phyloP scores from a whole-genome alignment of 495 filamentous ascomycete genomes.

The Neurospora sp. region DNA sequence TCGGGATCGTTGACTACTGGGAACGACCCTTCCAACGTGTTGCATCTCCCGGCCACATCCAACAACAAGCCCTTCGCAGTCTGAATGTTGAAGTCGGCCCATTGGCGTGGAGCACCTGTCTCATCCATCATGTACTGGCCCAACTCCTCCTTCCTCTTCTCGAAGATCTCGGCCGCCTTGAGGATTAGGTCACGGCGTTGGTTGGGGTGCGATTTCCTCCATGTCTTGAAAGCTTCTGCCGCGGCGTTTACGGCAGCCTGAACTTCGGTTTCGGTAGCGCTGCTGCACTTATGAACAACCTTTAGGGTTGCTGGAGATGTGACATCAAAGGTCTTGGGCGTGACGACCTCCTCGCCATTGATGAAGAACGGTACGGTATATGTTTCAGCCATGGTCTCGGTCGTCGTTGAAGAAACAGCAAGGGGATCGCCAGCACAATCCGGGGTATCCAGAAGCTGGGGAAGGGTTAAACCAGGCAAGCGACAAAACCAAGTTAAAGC shows the following conservation, averaged over 20 bases:
- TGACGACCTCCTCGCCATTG: conserved; percentile 54
- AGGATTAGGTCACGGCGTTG: conserved; percentile 61
- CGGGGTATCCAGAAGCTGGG: not conserved
- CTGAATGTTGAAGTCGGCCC: conserved; percentile 54
- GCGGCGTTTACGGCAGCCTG: conserved; percentile 53
- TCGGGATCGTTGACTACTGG: conserved; percentile 46
- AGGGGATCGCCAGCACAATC: not conserved
- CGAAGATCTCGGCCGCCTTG: conserved; percentile 59
- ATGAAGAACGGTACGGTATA: conserved; percentile 59
- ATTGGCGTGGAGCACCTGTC: conserved; percentile 47
- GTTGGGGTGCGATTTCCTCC: conserved; percentile 52
- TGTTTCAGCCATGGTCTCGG: conserved; percentile 8
- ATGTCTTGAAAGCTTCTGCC: conserved; percentile 56
- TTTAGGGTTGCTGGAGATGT: conserved; percentile 52
- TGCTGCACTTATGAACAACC: conserved; percentile 48
- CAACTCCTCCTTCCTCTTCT: conserved; percentile 51
- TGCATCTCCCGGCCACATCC: conserved; percentile 62
- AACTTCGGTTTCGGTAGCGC: conserved; percentile 54
- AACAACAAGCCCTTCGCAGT: conserved; percentile 48
- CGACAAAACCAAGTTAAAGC: not conserved
- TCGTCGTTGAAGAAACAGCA: not conserved
- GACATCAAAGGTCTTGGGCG: conserved; percentile 55
- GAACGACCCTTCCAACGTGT: conserved; percentile 48
- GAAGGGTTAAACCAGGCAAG: not conserved
- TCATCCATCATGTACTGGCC: conserved; percentile 54